Conservation (phyloP, 768 basidiomycete genomes). For the Leucocoprinus birnbaumii region DNA sequence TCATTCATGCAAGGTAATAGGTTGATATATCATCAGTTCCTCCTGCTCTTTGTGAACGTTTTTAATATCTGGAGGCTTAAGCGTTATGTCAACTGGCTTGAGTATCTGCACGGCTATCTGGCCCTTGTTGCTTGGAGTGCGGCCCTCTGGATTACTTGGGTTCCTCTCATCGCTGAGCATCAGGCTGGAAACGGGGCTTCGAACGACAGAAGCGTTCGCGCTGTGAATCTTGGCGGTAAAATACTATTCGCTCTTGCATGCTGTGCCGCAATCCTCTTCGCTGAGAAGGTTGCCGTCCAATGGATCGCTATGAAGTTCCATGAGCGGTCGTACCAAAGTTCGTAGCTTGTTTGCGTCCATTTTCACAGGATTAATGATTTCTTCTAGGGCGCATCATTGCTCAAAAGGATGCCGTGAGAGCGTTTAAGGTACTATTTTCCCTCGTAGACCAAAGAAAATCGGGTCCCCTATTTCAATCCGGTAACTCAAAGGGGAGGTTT, state of each 20-base stretch:
- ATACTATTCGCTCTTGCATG: not conserved
- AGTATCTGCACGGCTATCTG: constrained; percentile 7
- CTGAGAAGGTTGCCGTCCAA: constrained; percentile 2
- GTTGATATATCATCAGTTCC: not conserved
- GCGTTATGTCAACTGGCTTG: constrained; percentile 8
- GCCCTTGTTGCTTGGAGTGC: constrained; percentile 6
- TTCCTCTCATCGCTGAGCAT: constrained; percentile 1
- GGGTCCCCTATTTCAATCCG: too few relatives aligned
- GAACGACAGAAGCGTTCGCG: constrained; percentile 1
- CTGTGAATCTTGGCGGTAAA: not conserved
- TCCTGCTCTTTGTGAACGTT: not conserved
- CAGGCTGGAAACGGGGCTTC: not conserved
- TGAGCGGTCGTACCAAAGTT: constrained; percentile 4
- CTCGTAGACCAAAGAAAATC: too few relatives aligned
- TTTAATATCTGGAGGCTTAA: not conserved
- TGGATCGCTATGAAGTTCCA: constrained; percentile 8
- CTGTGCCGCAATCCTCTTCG: not conserved
- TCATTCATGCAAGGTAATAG: too few relatives aligned
- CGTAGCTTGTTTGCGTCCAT: not conserved
- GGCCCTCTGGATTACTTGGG: constrained; percentile 6
- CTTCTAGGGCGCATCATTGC: constrained; percentile 1
- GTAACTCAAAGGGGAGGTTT: too few relatives aligned
- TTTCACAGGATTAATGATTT: not conserved
- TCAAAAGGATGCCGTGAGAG: constrained; percentile 1
- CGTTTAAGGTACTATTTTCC: not conserved